Evolutionary conservation across 2,329 filamentous ascomycete genomes (phyloP).

Genomic region (Intubia oerlemansii): DNA sequence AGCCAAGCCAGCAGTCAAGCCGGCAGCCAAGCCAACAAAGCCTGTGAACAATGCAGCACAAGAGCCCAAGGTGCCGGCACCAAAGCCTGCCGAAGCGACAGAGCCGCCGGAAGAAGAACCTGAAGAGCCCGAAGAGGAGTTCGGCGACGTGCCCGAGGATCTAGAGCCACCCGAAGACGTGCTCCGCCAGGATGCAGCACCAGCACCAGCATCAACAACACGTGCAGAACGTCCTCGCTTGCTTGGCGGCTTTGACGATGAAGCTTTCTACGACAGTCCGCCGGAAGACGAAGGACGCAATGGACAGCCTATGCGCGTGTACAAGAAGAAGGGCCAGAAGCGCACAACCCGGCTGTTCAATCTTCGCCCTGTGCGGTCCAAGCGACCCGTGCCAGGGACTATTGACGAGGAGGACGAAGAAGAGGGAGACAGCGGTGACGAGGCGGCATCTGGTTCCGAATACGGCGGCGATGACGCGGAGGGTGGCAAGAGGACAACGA

Average conservation of each 20-base stretch:
- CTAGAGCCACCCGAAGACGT: too few species aligned
- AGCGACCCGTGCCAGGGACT: slow-evolving; percentile 20
- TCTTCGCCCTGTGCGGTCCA: slow-evolving; percentile 31
- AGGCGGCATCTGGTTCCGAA: slow-evolving; percentile 13
- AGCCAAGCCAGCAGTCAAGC: too few species aligned
- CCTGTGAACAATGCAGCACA: too few species aligned
- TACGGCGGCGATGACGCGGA: slow-evolving; percentile 5
- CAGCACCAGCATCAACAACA: too few species aligned
- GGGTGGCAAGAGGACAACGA: not conserved
- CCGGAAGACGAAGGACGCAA: slow-evolving; percentile 27
- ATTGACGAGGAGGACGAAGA: slow-evolving; percentile 11
- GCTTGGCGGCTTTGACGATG: slow-evolving; percentile 43
- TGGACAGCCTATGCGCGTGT: slow-evolving; percentile 38
- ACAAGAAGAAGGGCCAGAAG: slow-evolving; percentile 73
- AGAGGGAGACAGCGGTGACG: slow-evolving; percentile 7
- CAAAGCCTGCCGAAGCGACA: not conserved
- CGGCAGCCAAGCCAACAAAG: too few species aligned
- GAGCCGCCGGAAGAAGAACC: slow-evolving; percentile 6
- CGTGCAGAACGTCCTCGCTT: slow-evolving; percentile 16
- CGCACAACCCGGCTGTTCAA: slow-evolving; percentile 50
- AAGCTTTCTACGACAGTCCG: slow-evolving; percentile 32
- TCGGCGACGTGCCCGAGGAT: too few species aligned
- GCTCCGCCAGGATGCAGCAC: too few species aligned
- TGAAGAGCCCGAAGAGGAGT: too few species aligned
- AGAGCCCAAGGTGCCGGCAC: not conserved